A percentile compares a stretch with the other conserved stretches of the same genome.
Conservation (phyloP, 2,329 filamentous ascomycete species). For the Alternaria incomplexa region DNA sequence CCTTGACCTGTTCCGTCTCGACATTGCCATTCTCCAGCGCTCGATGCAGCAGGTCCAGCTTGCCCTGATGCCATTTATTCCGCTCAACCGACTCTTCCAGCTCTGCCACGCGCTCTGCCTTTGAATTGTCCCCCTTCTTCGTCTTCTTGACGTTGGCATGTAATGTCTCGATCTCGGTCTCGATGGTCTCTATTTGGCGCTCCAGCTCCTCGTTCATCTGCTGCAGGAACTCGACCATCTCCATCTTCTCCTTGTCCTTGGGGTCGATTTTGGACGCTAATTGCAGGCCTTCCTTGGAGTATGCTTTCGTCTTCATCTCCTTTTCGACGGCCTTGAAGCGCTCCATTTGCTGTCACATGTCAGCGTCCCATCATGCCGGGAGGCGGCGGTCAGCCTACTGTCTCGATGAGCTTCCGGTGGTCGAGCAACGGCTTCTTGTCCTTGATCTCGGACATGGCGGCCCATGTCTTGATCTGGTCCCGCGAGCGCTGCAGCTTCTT, state of each 20-base stretch:
- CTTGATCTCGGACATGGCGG: constrained; percentile 97
- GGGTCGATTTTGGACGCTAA: constrained; percentile 92
- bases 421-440: constrained; percentile 96
- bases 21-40: constrained; percentile 92
- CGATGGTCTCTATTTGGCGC: constrained; percentile 88
- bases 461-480: constrained; percentile 99
- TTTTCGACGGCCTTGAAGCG: constrained; percentile 99
- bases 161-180: constrained; percentile 87
- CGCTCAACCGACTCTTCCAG: constrained; percentile 84
- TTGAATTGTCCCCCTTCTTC: constrained; percentile 78
- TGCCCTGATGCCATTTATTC: constrained; percentile 95
- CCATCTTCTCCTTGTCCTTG: constrained; percentile 94
- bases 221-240: constrained; percentile 84
- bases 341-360: constrained; percentile 84
- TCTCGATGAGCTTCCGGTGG: constrained; percentile 95
- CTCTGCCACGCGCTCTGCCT: constrained; percentile 85
- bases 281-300: constrained; percentile 95
- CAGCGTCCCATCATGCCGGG: constrained; percentile 30
- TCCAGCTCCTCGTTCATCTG: constrained; percentile 91
- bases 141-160: constrained; percentile 93
- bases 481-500: constrained; percentile 98
- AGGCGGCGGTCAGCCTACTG: constrained; percentile 63
- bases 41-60: constrained; percentile 87
- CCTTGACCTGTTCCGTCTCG: constrained; percentile 83
- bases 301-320: constrained; percentile 99